Evolutionary conservation across 306 rosid species (phyloP).

Genomic region (Biancaea sappan): DNA sequence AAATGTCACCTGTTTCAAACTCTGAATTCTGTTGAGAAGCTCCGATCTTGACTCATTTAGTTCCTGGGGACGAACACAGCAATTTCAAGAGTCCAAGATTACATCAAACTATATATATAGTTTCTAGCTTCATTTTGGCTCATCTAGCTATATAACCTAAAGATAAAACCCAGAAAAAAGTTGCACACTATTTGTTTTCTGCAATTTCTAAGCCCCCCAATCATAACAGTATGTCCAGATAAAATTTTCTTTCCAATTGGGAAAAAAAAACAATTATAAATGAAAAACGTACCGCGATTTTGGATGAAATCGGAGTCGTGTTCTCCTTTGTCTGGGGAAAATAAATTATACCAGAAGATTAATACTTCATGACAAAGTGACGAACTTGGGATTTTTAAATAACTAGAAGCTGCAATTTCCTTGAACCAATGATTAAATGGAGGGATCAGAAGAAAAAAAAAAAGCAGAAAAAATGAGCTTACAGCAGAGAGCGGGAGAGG

Average conservation of each 20-base stretch:
- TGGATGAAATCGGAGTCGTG: constrained; percentile 61
- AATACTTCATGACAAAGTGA: neutral
- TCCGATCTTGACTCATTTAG: constrained; percentile 90
- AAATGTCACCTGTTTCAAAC: constrained; percentile 72
- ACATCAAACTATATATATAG: neutral
- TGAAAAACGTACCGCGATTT: constrained; percentile 57
- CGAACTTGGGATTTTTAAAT: neutral
- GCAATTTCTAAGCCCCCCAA: constrained; percentile 8
- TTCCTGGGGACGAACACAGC: constrained; percentile 56
- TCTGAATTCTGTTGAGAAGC: constrained; percentile 79
- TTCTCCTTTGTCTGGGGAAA: constrained; percentile 70
- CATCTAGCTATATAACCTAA: neutral
- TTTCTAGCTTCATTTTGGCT: neutral
- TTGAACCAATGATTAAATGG: neutral
- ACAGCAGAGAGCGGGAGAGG: constrained; percentile 43
- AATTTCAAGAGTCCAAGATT: neutral
- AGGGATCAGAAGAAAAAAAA: neutral
- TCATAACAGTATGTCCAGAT: neutral
- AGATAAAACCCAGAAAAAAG: neutral
- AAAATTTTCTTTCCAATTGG: neutral
- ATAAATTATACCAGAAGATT: neutral
- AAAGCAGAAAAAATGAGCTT: neutral
- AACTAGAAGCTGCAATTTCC: neutral
- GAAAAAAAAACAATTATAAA: too few species aligned
- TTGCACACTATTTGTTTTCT: neutral